Evolutionary conservation across 2,329 filamentous ascomycete species (phyloP), one percentile per base, ranked within the genome.

Genomic region (Lasiodiplodia gonubiensis): DNA sequence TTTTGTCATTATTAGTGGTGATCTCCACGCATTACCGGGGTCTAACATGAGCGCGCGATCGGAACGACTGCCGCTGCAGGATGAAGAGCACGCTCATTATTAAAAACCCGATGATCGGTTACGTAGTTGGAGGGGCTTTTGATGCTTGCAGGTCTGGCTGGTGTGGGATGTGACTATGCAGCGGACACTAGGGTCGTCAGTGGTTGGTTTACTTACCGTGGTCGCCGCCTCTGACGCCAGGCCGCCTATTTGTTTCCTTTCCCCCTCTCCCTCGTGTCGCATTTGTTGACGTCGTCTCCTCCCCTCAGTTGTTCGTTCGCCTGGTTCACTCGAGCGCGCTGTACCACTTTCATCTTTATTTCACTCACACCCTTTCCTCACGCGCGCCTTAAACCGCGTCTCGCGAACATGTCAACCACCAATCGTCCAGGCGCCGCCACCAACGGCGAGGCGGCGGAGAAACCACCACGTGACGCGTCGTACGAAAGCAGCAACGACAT

Each of bases 401-500:
- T 33, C 30, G 30, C 7, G 30, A 33, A 11, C 53, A 60, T 60
- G 57, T 14, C 57, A 33, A 27, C 37, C 25, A 18, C n/a, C 39
- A n/a, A 48, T 18, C 39, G 21, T 4, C 42, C 8, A 1, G 18
- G 4, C 4, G 14, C 18, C 11, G 18, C 42, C 42, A 46, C 6
- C 21, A 5, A 6, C 6, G 21, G 27, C 18, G 42, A 33, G 21
- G 42, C 59, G 18, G 59, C 59, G 18, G 59, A 63, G 35, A 63
- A 51, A 30, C n/a, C 42, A 46, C 18, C 18, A 3, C 59, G 59
- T 27, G 59, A 30, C 27, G 16, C 59, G 11, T 63, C 59, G 59
- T 51, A 51, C 46, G 59, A 63, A 30, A 63, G 59, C 27, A 33
- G 10, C n/a, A 46, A 8, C n/a, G 10, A n/a, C 42, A 4, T 16